Conservation (phyloP, 2,329 filamentous ascomycete species). For the Fonsecaea pugnacius region DNA sequence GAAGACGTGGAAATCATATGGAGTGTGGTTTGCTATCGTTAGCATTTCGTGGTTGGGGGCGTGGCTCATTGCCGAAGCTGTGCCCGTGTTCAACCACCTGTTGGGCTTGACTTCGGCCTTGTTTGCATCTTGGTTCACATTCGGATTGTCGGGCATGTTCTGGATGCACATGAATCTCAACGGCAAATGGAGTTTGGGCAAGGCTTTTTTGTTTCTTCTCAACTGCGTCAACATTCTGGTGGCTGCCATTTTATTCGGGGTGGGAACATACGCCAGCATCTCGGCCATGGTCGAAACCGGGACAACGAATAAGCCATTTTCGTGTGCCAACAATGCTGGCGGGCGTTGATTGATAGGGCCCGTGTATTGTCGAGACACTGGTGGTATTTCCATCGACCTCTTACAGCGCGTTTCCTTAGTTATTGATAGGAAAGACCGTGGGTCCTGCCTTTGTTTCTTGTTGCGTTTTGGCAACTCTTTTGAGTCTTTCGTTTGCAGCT, state of each 20-base stretch:
- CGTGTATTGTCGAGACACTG: not conserved
- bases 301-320: constrained; percentile 25
- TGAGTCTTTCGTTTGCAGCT: not conserved
- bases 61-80: constrained; percentile 70
- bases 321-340: constrained; percentile 21
- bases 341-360: constrained; percentile 2
- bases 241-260: constrained; percentile 34
- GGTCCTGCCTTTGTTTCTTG: not conserved
- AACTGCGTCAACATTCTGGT: constrained; percentile 30
- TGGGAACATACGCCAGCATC: constrained; percentile 39
- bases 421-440: constrained; percentile 6
- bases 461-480: not conserved
- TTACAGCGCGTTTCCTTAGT: constrained; percentile 1
- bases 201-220: constrained; percentile 24
- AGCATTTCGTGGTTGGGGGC: constrained; percentile 62
- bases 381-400: constrained; percentile 7
- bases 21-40: constrained; percentile 64
- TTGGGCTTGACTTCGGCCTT: constrained; percentile 66
- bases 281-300: constrained; percentile 34
- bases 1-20: constrained; percentile 56
- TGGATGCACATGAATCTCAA: constrained; percentile 46
- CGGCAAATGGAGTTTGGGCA: constrained; percentile 18
- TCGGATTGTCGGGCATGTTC: constrained; percentile 43
- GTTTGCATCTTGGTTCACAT: constrained; percentile 71
- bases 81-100: constrained; percentile 71